Conservation (phyloP, 1,139 yeast species). For the Blastobotrys arbuscula region DNA sequence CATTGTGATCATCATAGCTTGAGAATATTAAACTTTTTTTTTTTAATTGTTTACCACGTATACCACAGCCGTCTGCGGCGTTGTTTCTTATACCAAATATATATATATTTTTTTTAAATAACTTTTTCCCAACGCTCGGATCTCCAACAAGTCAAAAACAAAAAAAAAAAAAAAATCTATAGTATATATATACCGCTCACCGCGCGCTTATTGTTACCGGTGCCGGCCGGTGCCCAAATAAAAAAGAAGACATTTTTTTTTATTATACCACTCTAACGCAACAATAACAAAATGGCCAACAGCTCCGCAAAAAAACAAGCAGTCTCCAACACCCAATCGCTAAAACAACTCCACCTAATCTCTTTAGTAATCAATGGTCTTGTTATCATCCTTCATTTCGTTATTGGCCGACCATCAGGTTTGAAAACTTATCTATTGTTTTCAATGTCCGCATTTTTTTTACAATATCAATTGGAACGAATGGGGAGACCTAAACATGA, state of each 20-base stretch:
- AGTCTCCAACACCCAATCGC: conserved; percentile 46
- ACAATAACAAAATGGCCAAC: conserved; percentile 45
- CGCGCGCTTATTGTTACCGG: too few species aligned
- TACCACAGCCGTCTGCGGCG: neutral
- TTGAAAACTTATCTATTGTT: conserved; percentile 49
- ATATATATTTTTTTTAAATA: too few species aligned
- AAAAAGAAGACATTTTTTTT: neutral
- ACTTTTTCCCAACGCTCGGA: neutral
- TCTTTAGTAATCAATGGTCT: conserved; percentile 43
- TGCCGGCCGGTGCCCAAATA: too few species aligned
- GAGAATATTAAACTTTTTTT: neutral
- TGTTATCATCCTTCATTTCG: conserved; percentile 39
- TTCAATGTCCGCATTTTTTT: conserved; percentile 51
- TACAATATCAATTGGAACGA: conserved; percentile 55
- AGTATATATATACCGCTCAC: too few species aligned
- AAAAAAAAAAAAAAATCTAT: too few species aligned
- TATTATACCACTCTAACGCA: neutral
- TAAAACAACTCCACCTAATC: conserved; percentile 50
- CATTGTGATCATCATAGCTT: neutral
- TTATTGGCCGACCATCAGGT: conserved; percentile 50
- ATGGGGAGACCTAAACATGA: conserved; percentile 61
- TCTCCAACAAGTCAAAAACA: too few species aligned
- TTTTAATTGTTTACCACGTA: neutral
- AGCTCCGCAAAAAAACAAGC: conserved; percentile 69
- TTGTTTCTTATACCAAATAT: too few species aligned